Conservation (phyloP, 2,329 filamentous ascomycete species). For the Onygena corvina region DNA sequence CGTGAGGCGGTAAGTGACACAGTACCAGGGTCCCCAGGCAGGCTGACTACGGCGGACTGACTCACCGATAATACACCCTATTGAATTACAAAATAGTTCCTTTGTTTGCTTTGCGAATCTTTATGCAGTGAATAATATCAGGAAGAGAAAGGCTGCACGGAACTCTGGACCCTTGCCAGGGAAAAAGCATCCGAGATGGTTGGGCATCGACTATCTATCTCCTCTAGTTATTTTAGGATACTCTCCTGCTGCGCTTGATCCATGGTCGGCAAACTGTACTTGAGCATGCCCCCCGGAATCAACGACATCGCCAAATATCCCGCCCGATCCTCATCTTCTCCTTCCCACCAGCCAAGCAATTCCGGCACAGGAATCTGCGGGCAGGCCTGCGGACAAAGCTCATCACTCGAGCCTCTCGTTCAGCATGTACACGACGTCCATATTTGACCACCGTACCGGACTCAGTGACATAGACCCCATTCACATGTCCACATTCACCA, state of each 20-base stretch:
- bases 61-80: no score
- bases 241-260: constrained; percentile 15
- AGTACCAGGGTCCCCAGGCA: no score
- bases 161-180: no score
- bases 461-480: constrained; percentile 13
- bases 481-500: constrained; percentile 14
- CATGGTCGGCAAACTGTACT: constrained; percentile 16
- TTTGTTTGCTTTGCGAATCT: no score
- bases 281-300: constrained; percentile 18
- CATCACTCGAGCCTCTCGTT: constrained; percentile 18
- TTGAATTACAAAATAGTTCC: no score
- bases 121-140: no score
- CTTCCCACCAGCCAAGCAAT: constrained; percentile 20
- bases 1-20: no score
- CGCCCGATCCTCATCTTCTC: constrained; percentile 11
- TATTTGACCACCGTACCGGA: constrained; percentile 24
- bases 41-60: no score
- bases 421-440: constrained; percentile 22
- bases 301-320: constrained; percentile 19
- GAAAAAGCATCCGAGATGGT: no score
- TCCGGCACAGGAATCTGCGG: constrained; percentile 20
- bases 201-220: no score
- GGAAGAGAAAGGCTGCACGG: no score
- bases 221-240: constrained; percentile 16
- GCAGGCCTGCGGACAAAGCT: constrained; percentile 12